Base-by-base conservation (phyloP, 768 basidiomycete genomes). In the Mrakia gelida region DNA sequence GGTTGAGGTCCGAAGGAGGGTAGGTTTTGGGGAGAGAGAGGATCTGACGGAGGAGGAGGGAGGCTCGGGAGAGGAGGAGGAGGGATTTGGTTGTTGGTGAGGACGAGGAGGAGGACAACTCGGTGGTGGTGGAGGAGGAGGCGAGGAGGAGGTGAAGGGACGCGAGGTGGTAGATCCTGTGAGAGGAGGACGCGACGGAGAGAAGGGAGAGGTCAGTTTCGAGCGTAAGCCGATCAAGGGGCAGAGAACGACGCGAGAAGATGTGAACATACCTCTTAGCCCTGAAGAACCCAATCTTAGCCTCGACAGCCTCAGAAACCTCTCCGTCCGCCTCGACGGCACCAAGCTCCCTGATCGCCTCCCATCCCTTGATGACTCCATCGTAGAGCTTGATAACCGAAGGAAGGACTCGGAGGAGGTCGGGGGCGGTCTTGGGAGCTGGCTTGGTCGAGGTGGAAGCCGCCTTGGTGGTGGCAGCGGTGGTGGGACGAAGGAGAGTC, bases 291-390 rank as follows among this genome's bases (percentile, higher is more conserved):
- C 90, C 88, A 59, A 91, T 84, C 38, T 93, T 86, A 3, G 90
- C 91, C 62, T 97, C 94, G 3, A 94, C 88, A 23, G 90, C 91
- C 7, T 91, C 87, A 0, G 91, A 89, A 7, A 97, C 87, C 80
- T 94, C 92, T 0, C 93, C 91, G 81, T 90, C 92, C 83, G 94
- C 93, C 81, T 96, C 93, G 21, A 96, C 92, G 56, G 94, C 88
- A 73, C 90, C 92, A 76, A 97, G 86, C 9, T 88, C 89, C 38
- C 92, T 87, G 89, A 96, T 92, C 84, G 94, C 92, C 74, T 89
- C 89, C 65, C 97, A 85, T 81, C 91, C 91, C 85, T 96, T 94
- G 28, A 96, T 84, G 43, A 93, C 88, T 3, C 92, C 91, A 84
- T 97, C 95, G 62, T 93, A 89, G 0, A 86, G 81, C 84, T 96